These are phyloP conservation scores for Cornus suecica DNA, from an alignment of 148 eudicot genomes.

Conservation along the genomic window DNA sequence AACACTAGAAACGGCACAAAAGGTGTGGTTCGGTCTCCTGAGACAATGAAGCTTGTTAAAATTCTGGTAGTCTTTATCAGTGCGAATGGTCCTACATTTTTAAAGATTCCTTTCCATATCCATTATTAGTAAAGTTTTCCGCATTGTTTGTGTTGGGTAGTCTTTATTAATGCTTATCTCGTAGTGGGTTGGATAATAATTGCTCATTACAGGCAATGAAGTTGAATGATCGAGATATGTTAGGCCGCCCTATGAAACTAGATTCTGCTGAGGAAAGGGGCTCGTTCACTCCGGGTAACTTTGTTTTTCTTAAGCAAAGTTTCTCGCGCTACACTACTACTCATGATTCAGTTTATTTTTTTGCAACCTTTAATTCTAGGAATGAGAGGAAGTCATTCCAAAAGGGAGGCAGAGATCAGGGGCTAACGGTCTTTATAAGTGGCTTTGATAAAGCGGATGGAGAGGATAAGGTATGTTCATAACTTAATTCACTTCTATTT, in stretches of 20 bases:
- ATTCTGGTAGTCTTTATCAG: neutral
- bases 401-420: conserved; percentile 42
- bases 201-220: neutral
- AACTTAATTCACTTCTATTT: neutral
- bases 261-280: neutral
- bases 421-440: conserved; percentile 45
- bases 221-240: neutral
- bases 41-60: neutral
- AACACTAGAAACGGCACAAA: conserved; percentile 60
- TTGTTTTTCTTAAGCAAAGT: neutral
- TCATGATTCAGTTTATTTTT: neutral
- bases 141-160: too few relatives aligned
- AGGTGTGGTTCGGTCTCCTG: conserved; percentile 35
- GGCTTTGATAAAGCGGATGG: conserved; percentile 56
- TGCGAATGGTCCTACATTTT: too few relatives aligned
- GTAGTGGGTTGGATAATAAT: too few relatives aligned
- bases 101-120: too few relatives aligned
- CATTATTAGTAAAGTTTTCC: too few relatives aligned
- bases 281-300: neutral
- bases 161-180: too few relatives aligned
- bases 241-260: neutral
- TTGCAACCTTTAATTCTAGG: conserved; percentile 7
- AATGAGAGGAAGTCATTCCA: conserved; percentile 51
- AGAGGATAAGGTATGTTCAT: conserved; percentile 54
- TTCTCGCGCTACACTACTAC: neutral